These are phyloP conservation scores for Turnera subulata DNA, from an alignment of 345 rosid genomes.

Conservation along the genomic window DNA sequence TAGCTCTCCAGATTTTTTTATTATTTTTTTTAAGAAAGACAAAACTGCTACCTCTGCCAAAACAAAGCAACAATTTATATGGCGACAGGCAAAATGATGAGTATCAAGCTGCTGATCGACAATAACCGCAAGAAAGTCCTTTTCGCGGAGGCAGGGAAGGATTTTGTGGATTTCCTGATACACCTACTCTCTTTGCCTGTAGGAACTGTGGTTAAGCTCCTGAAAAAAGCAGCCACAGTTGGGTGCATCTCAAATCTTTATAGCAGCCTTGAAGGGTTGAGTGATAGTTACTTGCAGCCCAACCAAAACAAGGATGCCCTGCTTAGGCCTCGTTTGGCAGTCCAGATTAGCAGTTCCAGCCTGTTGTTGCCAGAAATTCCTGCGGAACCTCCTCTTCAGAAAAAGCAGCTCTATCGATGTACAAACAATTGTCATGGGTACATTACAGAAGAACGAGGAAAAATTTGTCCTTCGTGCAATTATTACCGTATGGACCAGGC, in stretches of 20 bases:
- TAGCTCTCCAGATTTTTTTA: background rate
- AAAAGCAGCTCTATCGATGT: conserved; percentile 2
- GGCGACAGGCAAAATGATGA: conserved; percentile 1
- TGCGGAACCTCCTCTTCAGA: background rate
- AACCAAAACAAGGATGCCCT: conserved; percentile 3
- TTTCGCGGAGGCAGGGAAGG: background rate
- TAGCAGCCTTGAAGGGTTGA: conserved; percentile 7
- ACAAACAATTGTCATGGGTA: background rate
- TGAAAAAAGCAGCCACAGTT: background rate
- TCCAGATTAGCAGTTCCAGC: background rate
- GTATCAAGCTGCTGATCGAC: conserved; percentile 5
- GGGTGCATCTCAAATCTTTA: conserved; percentile 10
- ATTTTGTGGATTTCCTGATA: background rate
- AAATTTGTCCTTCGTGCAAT: background rate
- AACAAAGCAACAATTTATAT: background rate
- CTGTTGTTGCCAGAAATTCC: background rate
- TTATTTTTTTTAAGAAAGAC: too few species aligned
- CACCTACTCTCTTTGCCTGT: background rate
- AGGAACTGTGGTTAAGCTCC: conserved; percentile 7
- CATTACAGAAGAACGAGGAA: background rate
- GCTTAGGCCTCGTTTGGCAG: background rate
- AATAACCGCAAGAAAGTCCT: background rate
- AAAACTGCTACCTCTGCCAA: too few species aligned
- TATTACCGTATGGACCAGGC: accelerated
- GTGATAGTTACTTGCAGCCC: background rate